Evolutionary conservation across 2,329 filamentous ascomycete genomes (phyloP).

Genomic region (Nannizziopsis arthrosporioides): DNA sequence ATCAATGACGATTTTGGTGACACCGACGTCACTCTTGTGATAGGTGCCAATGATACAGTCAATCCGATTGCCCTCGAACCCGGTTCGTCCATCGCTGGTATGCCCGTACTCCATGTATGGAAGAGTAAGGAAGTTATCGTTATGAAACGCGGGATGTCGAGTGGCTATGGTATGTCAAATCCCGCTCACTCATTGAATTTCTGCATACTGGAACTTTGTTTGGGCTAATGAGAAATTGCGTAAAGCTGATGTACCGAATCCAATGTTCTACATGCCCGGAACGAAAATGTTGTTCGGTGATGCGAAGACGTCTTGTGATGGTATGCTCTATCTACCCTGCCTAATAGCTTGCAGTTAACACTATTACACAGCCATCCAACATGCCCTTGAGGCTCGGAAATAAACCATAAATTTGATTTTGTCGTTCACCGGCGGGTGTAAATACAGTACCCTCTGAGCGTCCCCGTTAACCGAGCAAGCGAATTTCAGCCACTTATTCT

Average conservation of each 20-base stretch:
- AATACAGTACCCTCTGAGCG: background rate
- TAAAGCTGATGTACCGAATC: slow-evolving; percentile 74
- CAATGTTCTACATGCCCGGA: slow-evolving; percentile 85
- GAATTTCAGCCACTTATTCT: slow-evolving; percentile 1
- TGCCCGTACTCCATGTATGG: slow-evolving; percentile 87
- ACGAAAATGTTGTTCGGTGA: slow-evolving; percentile 90
- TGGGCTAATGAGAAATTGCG: background rate
- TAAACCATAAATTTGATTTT: background rate
- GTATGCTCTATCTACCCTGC: slow-evolving; percentile 33
- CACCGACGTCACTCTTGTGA: slow-evolving; percentile 76
- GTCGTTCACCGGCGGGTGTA: background rate
- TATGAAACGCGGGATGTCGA: slow-evolving; percentile 85
- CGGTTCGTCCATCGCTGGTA: slow-evolving; percentile 73
- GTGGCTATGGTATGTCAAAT: slow-evolving; percentile 59
- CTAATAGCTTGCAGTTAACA: background rate
- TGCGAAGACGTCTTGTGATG: slow-evolving; percentile 72
- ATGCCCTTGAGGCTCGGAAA: slow-evolving; percentile 15
- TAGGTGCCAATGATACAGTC: slow-evolving; percentile 85
- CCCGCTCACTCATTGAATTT: slow-evolving; percentile 2
- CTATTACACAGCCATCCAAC: slow-evolving; percentile 14
- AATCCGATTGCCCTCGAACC: slow-evolving; percentile 81
- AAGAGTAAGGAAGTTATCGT: slow-evolving; percentile 88
- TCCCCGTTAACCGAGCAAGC: background rate
- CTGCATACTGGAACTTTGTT: background rate
- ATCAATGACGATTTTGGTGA: slow-evolving; percentile 86